phyloP scores from a whole-genome alignment of 1,284 basidiomycete genomes.

The Schizophyllum commune region DNA sequence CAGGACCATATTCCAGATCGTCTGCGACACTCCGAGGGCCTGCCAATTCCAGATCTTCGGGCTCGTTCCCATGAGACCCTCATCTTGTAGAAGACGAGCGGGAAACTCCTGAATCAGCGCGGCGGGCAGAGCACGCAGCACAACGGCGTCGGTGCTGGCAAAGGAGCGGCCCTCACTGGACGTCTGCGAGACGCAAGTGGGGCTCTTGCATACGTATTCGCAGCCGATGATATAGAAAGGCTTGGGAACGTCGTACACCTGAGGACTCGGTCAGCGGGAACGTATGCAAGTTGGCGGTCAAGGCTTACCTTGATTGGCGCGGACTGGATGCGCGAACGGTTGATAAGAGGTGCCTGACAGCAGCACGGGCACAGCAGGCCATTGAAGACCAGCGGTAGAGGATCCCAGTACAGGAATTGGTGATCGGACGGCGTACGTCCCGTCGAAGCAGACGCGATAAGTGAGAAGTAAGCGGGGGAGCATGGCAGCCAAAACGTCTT shows the following conservation, averaged over 20 bases:
- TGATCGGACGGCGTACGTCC: constrained; percentile 60
- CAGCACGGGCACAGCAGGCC: constrained; percentile 56
- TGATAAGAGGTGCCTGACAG: constrained; percentile 47
- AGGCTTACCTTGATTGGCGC: constrained; percentile 59
- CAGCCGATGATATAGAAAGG: constrained; percentile 78
- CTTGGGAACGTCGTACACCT: constrained; percentile 51
- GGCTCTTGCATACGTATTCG: constrained; percentile 57
- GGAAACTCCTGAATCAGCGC: constrained; percentile 67
- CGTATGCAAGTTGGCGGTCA: neutral
- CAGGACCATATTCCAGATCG: constrained; percentile 62
- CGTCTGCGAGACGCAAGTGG: constrained; percentile 30
- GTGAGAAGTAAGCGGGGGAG: constrained; percentile 63
- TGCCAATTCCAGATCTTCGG: constrained; percentile 64
- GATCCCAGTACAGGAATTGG: constrained; percentile 73
- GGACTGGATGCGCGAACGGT: constrained; percentile 58
- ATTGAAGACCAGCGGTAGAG: constrained; percentile 67
- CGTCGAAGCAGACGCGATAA: constrained; percentile 62
- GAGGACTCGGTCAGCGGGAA: neutral
- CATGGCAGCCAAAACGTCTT: constrained; percentile 75
- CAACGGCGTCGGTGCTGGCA: constrained; percentile 59
- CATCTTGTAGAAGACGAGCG: constrained; percentile 44
- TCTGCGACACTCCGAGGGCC: constrained; percentile 55
- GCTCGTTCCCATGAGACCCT: constrained; percentile 47
- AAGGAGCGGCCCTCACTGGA: constrained; percentile 49
- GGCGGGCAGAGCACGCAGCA: constrained; percentile 56